These are phyloP conservation scores for Microstegium vimineum DNA, from an alignment of 176 grass and related monocot species.

Conservation along the genomic window DNA sequence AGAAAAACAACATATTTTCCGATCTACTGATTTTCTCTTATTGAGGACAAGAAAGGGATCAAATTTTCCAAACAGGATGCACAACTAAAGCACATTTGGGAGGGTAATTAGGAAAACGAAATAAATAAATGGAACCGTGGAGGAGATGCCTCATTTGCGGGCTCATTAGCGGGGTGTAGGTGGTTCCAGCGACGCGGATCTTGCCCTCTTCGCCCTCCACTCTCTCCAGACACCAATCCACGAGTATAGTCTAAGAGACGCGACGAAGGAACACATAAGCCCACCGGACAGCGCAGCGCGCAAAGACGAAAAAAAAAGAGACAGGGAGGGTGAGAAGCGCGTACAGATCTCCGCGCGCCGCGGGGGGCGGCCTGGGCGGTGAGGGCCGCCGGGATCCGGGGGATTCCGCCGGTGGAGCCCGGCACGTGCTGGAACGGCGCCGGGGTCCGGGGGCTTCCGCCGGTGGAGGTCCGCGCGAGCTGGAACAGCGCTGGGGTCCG, in stretches of 20 bases:
- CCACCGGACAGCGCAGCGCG: neutral
- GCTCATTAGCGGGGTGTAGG: neutral
- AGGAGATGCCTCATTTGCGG: neutral
- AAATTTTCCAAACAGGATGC: neutral
- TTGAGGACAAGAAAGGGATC: neutral
- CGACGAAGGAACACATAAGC: neutral
- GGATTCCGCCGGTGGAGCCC: neutral
- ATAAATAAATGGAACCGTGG: neutral
- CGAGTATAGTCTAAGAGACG: neutral
- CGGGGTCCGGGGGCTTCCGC: neutral
- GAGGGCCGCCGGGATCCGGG: neutral
- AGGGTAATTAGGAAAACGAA: neutral
- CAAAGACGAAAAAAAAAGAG: neutral
- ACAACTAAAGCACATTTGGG: neutral
- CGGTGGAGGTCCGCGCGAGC: neutral
- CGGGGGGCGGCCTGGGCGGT: neutral
- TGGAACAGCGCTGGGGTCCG: neutral
- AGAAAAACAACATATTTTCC: neutral
- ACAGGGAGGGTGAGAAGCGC: neutral
- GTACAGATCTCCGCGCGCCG: neutral
- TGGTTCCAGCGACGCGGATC: slow-evolving; percentile 18
- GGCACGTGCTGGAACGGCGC: neutral
- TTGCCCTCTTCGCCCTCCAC: neutral
- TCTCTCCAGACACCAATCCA: slow-evolving; percentile 35
- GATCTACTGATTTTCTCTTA: neutral